These are phyloP conservation scores for Crepidotus sp. DNA, from an alignment of 1,284 basidiomycete genomes.

Conservation along the genomic window DNA sequence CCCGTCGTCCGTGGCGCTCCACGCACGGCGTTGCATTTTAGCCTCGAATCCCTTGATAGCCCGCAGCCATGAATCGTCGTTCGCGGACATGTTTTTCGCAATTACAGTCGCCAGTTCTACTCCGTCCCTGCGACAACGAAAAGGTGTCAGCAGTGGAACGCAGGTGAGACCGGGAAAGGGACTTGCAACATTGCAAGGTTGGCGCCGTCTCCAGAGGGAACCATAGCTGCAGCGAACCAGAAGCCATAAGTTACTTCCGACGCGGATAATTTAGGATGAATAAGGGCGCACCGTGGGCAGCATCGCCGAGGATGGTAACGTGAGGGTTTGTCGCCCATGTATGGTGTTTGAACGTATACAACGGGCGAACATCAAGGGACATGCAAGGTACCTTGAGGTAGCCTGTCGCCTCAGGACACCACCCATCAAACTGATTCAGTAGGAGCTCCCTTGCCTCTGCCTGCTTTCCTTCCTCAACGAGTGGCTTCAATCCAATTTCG, in stretches of 20 bases:
- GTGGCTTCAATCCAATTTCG: neutral
- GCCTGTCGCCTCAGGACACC: conserved; percentile 15
- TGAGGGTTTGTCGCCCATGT: conserved; percentile 3
- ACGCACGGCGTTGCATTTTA: conserved; percentile 1
- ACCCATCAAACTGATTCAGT: conserved; percentile 19
- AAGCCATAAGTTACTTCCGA: too few relatives aligned
- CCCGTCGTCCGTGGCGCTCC: neutral
- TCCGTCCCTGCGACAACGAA: neutral
- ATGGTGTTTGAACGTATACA: conserved; percentile 14
- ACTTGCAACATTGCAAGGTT: too few relatives aligned
- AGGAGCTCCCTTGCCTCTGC: conserved; percentile 6
- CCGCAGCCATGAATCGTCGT: neutral
- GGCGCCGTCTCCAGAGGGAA: neutral
- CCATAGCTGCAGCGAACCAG: too few relatives aligned
- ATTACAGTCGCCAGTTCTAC: neutral
- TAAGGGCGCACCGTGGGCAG: conserved; percentile 35
- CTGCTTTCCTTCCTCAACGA: neutral
- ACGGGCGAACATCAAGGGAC: conserved; percentile 11
- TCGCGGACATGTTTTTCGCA: neutral
- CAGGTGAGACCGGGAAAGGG: too few relatives aligned
- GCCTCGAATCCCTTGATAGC: conserved; percentile 5
- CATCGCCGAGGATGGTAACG: conserved; percentile 29
- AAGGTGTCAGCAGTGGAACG: neutral
- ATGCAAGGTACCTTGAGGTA: neutral
- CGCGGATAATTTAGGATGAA: too few relatives aligned